Percentiles rank a stretch among this genome's conserved stretches.
Conservation (phyloP, 2,329 filamentous ascomycete species). For the Parastagonospora nodorum region DNA sequence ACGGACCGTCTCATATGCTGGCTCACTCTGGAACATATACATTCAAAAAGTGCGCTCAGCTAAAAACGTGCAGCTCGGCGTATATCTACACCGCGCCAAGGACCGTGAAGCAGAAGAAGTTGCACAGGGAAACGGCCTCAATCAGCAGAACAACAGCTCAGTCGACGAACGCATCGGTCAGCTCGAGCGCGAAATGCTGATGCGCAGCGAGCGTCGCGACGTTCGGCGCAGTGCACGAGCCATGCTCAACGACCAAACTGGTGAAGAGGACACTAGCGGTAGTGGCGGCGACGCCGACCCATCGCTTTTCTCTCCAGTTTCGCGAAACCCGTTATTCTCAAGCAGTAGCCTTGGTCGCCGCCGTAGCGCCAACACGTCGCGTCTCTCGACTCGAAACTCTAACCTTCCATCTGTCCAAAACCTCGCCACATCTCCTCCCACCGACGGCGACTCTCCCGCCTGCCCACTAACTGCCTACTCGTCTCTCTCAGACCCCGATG, state of each 20-base stretch:
- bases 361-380: conserved; percentile 19
- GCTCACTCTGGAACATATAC: conserved; percentile 66
- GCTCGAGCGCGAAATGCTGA: conserved; percentile 58
- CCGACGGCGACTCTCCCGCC: conserved; percentile 25
- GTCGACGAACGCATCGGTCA: conserved; percentile 61
- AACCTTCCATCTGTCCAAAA: not conserved
- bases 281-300: conserved; percentile 53
- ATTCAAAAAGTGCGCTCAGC: conserved; percentile 62
- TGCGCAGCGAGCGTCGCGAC: conserved; percentile 47
- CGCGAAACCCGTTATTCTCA: conserved; percentile 29
- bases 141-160: conserved; percentile 47
- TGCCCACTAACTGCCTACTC: conserved; percentile 21
- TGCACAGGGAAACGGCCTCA: conserved; percentile 45
- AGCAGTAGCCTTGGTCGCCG: conserved; percentile 22
- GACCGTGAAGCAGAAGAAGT: conserved; percentile 57
- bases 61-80: conserved; percentile 62
- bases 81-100: conserved; percentile 64
- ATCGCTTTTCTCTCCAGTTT: conserved; percentile 34
- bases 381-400: conserved; percentile 13
- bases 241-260: conserved; percentile 27
- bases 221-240: conserved; percentile 34
- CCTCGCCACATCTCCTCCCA: conserved; percentile 15
- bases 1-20: conserved; percentile 64
- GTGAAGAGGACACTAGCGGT: conserved; percentile 51
- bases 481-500: conserved; percentile 24